phyloP scores from a whole-genome alignment of 257 asterid genomes.

The Solanum gracilifrons region DNA sequence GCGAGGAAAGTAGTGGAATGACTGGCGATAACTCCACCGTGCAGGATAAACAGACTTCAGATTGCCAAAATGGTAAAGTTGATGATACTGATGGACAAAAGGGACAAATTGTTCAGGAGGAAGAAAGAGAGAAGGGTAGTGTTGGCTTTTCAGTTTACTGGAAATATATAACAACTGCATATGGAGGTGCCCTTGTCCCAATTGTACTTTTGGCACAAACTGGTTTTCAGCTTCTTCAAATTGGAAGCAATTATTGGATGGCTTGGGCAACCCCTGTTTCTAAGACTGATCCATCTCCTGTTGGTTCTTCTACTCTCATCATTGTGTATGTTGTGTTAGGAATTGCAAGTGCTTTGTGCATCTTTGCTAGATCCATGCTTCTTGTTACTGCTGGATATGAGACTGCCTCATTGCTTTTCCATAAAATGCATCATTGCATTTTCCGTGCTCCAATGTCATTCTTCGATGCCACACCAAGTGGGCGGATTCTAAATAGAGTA shows the following conservation, averaged over 20 bases:
- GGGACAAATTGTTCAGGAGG: conserved; percentile 82
- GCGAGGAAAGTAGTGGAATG: conserved; percentile 12
- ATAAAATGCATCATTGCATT: conserved; percentile 59
- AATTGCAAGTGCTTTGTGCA: conserved; percentile 56
- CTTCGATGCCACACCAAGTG: conserved; percentile 96
- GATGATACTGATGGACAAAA: conserved; percentile 20
- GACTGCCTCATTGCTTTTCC: conserved; percentile 66
- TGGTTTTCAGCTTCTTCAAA: conserved; percentile 60
- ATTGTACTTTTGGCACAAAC: conserved; percentile 53
- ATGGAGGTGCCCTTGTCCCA: conserved; percentile 83
- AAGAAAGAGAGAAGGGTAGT: conserved; percentile 84
- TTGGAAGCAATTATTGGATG: conserved; percentile 97
- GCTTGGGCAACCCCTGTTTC: conserved; percentile 97
- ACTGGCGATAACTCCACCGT: conserved; percentile 7
- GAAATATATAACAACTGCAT: conserved; percentile 74
- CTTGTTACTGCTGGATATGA: conserved; percentile 49
- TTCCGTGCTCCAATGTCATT: conserved; percentile 96
- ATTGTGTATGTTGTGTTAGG: conserved; percentile 58
- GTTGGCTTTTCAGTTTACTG: conserved; percentile 71
- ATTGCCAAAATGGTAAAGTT: conserved; percentile 15
- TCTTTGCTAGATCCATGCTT: conserved; percentile 46
- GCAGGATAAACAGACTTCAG: conserved; percentile 25
- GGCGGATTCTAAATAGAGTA: conserved; percentile 81
- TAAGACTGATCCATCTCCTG: conserved; percentile 40
- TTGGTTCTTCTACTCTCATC: conserved; percentile 54